Evolutionary conservation across 2,329 filamentous ascomycete genomes (phyloP), one percentile per base, ranked within the genome.

Genomic region (Herpotrichia juniperi): DNA sequence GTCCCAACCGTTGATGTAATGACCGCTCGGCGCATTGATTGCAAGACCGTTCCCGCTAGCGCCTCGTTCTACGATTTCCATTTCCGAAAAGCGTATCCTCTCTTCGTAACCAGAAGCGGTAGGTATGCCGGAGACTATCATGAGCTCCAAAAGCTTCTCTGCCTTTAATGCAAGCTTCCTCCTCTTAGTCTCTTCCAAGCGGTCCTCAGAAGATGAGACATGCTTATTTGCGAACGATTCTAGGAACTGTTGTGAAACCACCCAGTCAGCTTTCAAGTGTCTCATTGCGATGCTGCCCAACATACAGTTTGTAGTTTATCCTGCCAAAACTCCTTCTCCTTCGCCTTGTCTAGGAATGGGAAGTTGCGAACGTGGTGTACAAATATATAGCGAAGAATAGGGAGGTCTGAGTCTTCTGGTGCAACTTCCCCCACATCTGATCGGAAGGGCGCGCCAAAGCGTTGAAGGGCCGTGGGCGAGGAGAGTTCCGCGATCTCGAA

Each of bases 251-350:
- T 31, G 25, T 40, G 45, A 31, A 35, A 46, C 9, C 35, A 16
- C 37, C 24, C 32, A 44, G 58, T 71, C 52, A 71, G 67, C 58
- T 24, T 31, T 43, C 17, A 22, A 34, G 16, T 22, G 10, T 31
- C 24, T 37, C 45, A 56, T 17, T 16, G 35, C 32, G 28, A 45
- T 42, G 43, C 46, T 45, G 42, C 14, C 37, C 40, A 50, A 87
- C 89, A 63, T 77, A 96, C 91, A 70, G 93, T 85, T 79, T 99
- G 94, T 54, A 99, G 80, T 74, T 96, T 97, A 72, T 97, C 92
- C 78, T 99, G 94, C 94, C 94, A 99, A 69, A 99, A 99, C 76
- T 99, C 94, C 83, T 97, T 96, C 82, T 99, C 94, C 68, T 86
- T 89, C 19, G 94, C 94, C 80, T 96, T 91, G 76, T 99, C 92